phyloP scores from a whole-genome alignment of 345 rosid species.

The Mercurialis annua region DNA sequence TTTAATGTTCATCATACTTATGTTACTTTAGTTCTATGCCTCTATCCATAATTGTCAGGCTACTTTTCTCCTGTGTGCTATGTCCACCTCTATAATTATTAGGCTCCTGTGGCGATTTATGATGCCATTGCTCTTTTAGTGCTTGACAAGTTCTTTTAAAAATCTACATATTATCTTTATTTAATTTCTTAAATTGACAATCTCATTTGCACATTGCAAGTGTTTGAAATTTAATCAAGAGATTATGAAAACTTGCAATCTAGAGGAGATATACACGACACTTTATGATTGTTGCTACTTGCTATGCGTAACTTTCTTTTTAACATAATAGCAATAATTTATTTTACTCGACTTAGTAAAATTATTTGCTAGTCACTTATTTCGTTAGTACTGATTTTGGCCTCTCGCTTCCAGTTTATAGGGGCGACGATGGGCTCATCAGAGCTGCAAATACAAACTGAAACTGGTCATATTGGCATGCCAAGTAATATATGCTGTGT shows the following conservation, averaged over 20 bases:
- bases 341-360: not conserved
- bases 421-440: slow-evolving; percentile 98
- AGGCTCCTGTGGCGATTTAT: not conserved
- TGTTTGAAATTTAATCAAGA: not conserved
- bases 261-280: not conserved
- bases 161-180: too few species aligned
- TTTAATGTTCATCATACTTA: not conserved
- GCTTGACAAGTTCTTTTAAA: not conserved
- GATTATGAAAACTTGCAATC: not conserved
- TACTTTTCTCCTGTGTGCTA: not conserved
- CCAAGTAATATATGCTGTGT: slow-evolving; percentile 91
- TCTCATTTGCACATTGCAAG: not conserved
- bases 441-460: slow-evolving; percentile 72
- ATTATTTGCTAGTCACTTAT: slow-evolving; percentile 4
- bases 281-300: not conserved
- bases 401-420: slow-evolving; percentile 54
- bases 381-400: slow-evolving; percentile 11
- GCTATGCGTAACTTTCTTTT: not conserved
- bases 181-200: not conserved
- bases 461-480: slow-evolving; percentile 73
- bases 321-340: not conserved
- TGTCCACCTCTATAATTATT: not conserved
- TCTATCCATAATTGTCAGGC: not conserved
- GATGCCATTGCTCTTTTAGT: too few species aligned
- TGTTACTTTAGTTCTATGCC: not conserved